Conservation (phyloP, 257 asterid genomes). For the Henckelia pumila region DNA sequence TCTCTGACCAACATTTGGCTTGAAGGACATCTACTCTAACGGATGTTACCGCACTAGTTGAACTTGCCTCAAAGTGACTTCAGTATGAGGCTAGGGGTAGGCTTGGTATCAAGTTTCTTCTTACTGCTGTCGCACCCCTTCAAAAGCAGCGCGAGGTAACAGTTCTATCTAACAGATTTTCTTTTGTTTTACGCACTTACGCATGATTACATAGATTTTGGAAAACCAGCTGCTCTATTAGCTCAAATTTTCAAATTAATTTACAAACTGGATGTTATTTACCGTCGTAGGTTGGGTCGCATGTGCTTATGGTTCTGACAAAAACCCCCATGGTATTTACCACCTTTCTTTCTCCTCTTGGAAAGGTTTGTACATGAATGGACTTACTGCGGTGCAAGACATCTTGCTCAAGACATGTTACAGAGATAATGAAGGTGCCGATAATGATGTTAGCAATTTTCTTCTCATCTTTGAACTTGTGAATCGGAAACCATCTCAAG, state of each 20-base stretch:
- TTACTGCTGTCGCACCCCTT: slow-evolving; percentile 79
- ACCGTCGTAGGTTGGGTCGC: slow-evolving; percentile 66
- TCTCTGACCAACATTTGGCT: too few relatives aligned
- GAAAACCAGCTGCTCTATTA: neutral
- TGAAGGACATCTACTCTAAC: too few relatives aligned
- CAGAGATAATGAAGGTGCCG: slow-evolving; percentile 97
- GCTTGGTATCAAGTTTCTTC: slow-evolving; percentile 76
- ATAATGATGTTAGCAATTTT: slow-evolving; percentile 72
- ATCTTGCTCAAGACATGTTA: slow-evolving; percentile 94
- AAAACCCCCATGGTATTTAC: slow-evolving; percentile 63
- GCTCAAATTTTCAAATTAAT: neutral
- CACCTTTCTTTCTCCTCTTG: slow-evolving; percentile 92
- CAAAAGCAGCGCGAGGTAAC: slow-evolving; percentile 78
- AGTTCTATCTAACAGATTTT: neutral
- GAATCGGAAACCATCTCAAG: neutral
- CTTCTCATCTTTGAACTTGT: neutral
- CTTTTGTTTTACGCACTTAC: neutral
- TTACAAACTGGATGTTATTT: slow-evolving; percentile 8
- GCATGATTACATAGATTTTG: neutral
- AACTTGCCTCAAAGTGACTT: slow-evolving; percentile 92
- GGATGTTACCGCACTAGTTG: slow-evolving; percentile 93
- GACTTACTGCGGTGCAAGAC: slow-evolving; percentile 93
- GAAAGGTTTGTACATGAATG: slow-evolving; percentile 92
- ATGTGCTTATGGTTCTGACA: slow-evolving; percentile 73
- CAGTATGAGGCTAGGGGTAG: slow-evolving; percentile 94